Conservation (phyloP, 1,139 yeast species). For the Kodamaea ohmeri region DNA sequence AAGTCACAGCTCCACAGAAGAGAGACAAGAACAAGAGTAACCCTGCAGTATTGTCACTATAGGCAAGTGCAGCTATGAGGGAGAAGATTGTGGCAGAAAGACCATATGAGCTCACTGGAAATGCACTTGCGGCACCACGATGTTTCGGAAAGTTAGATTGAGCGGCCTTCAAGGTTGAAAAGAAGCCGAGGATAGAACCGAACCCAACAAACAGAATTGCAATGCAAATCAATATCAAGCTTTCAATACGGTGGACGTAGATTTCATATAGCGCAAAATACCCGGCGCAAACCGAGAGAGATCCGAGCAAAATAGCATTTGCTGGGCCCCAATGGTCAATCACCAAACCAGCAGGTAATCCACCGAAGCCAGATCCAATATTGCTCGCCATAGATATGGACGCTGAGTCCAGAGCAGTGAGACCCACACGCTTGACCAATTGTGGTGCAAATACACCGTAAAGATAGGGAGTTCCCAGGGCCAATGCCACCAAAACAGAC, state of each 20-base stretch:
- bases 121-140: constrained; percentile 67
- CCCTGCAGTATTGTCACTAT: constrained; percentile 42
- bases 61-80: constrained; percentile 44
- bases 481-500: constrained; percentile 38
- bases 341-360: constrained; percentile 64
- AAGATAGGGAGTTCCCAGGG: constrained; percentile 68
- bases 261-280: constrained; percentile 35
- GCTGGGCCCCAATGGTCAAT: constrained; percentile 62
- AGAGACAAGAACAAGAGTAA: constrained; percentile 36
- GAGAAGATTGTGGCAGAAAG: constrained; percentile 46
- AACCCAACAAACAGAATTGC: constrained; percentile 53
- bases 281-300: constrained; percentile 45
- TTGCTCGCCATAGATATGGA: constrained; percentile 59
- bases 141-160: constrained; percentile 69
- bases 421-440: constrained; percentile 51
- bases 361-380: constrained; percentile 66
- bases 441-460: constrained; percentile 76
- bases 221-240: constrained; percentile 30
- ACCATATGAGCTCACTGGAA: constrained; percentile 60
- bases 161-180: constrained; percentile 64
- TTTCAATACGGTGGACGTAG: constrained; percentile 24
- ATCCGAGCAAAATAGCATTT: constrained; percentile 51
- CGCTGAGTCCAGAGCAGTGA: constrained; percentile 62
- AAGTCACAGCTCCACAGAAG: constrained; percentile 36
- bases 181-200: constrained; percentile 64